Percentiles rank a stretch among this genome's conserved stretches.
These are phyloP conservation scores for Urochloa ruziziensis DNA, from an alignment of 176 grass and related monocot genomes.

Conservation along the genomic window DNA sequence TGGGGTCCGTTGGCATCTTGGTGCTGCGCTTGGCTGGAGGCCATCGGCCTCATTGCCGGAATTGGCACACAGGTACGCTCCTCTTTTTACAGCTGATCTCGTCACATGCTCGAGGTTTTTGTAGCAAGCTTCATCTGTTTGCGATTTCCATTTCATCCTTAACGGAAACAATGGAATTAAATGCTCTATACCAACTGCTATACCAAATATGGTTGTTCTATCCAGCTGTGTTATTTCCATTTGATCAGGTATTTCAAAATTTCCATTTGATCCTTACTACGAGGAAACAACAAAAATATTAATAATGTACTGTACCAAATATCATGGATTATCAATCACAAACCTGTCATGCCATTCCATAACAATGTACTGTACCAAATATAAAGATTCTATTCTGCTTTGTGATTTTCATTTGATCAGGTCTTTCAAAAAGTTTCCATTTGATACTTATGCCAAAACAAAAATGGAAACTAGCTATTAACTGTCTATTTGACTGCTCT, in stretches of 20 bases:
- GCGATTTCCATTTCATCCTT: neutral
- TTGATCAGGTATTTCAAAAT: too few relatives aligned
- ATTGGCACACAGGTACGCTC: constrained; percentile 85
- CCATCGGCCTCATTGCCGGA: constrained; percentile 92
- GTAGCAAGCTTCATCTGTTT: neutral
- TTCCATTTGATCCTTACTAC: too few relatives aligned
- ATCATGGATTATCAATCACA: too few relatives aligned
- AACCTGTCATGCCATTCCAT: neutral
- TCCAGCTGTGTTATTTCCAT: too few relatives aligned
- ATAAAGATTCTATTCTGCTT: neutral
- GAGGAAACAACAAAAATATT: too few relatives aligned
- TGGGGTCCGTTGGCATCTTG: constrained; percentile 97
- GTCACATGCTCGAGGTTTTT: neutral
- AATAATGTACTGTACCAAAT: too few relatives aligned
- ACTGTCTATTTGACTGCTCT: neutral
- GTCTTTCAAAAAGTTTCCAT: neutral
- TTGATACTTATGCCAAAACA: neutral
- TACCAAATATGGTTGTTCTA: too few relatives aligned
- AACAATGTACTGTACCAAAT: neutral
- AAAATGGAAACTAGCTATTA: neutral
- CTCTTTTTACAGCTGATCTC: neutral
- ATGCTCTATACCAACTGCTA: too few relatives aligned
- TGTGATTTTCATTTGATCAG: neutral
- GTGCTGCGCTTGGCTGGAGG: constrained; percentile 99
- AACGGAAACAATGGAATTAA: neutral